Base-by-base conservation (phyloP, 1,139 yeast species). In the Hansenula sp. region DNA sequence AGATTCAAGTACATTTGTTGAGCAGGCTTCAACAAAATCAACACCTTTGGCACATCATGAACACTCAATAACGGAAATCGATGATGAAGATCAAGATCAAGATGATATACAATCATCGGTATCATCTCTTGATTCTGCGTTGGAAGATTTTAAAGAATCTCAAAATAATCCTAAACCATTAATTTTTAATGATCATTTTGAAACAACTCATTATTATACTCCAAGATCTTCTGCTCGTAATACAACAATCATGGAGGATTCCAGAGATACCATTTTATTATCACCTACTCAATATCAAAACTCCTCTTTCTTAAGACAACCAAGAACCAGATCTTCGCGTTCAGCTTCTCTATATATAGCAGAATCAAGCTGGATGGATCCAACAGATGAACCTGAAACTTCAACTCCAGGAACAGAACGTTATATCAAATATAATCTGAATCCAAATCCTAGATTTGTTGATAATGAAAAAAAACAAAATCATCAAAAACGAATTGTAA, bases 91-190 rank as follows among this genome's bases (percentile, higher is more conserved):
- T 11, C 9, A 19, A 17, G 25, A 8, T 19, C 15, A 17, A 9
- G 38, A 36, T 17, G 38, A 36, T 3, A 13, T 56, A 3, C 35
- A 40, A 37, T 37, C 62, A 1, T 41, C 51, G 16, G 47, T 47
- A 18, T 74, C 80, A 2, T 68, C 76, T 1, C 65, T 77, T 65
- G 84, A 78, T 54, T 70, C 79, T 2, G 62, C 77, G 16, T 59
- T 79, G 15, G 81, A 77, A 47, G 77, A 73, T 48, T 77, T 76
- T 51, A 40, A 15, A 15, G 37, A 44, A 15, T 33, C 42, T 3
- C n/a, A n/a, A n/a, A n/a, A n/a, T n/a, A n/a, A n/a, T n/a, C 38
- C 43, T 5, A 36, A 44, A 40, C 17, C 32, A 7, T 62, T 70
- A 33, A 58, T 67, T 5, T 55, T 33, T 21, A 15, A 8, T 28